Evolutionary conservation across 2,329 filamentous ascomycete species (phyloP), one percentile per base, ranked within the genome.

Genomic region (Exophiala bonariae): DNA sequence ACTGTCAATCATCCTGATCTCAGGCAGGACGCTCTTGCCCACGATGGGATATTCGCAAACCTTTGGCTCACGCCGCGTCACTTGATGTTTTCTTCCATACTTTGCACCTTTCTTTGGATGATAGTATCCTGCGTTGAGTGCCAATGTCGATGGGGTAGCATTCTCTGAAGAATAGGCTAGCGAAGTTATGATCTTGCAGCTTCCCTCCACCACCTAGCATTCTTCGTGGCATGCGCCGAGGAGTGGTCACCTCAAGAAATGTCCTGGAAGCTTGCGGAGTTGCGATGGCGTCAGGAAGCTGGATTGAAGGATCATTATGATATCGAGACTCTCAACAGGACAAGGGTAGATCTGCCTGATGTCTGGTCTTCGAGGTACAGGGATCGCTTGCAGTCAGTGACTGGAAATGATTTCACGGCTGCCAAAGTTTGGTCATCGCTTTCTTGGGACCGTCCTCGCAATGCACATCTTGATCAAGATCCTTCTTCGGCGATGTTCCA

Each of bases 201-300:
- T n/a, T n/a, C n/a, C n/a, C n/a, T n/a, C n/a, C n/a, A n/a, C n/a
- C n/a, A n/a, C n/a, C n/a, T n/a, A n/a, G n/a, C n/a, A n/a, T n/a
- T n/a, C n/a, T n/a, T n/a, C n/a, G n/a, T n/a, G n/a, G n/a, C n/a
- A n/a, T n/a, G n/a, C n/a, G 17, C 20, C 28, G 23, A 26, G 6
- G 11, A 26, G 23, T 26, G 23, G 6, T 11, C 11, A 11, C 11
- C 23, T 26, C 11, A 8, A 30, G 6, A 14, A 18, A 55, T 55
- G 53, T 52, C 53, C 16, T 55, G 53, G 53, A 55, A 55, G 38
- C 26, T 55, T 18, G 53, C 50, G 18, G 50, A 55, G 26, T 26
- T 55, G 36, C 47, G 53, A 38, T 55, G 53, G 53, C 50, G 50
- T 42, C 50, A 55, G 22, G 50, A 50, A 35, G 41, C 50, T 10